Base-by-base conservation (phyloP, 1,139 yeast genomes). In the Taphrina confusa region DNA sequence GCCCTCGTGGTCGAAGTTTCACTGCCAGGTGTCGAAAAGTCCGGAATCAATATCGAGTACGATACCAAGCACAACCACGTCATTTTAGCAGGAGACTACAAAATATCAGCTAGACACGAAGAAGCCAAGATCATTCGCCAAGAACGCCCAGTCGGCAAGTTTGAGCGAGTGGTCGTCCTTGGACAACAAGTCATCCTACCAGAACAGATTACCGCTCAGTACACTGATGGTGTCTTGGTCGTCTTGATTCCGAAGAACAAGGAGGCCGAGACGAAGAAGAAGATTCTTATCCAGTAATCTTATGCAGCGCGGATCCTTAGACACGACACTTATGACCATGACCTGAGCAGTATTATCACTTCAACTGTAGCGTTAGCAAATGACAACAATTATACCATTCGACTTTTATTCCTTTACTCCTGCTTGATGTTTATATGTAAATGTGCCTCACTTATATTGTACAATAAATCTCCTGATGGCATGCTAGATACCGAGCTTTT, bases 181-280 rank as follows among this genome's bases (percentile, higher is more conserved):
- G 85, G 85, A 28, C 73, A 76, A 0, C 72, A 77, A 57, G 82
- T 82, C 58, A 75, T 82, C 34, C 72, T 76, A 46, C 84, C 81
- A 59, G 82, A 79, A 16, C 72, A 71, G 27, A 81, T 82, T 63
- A 76, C 74, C 57, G 85, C 85, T 18, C 76, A 77, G 59, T 80
- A 71, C 57, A 73, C 70, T 50, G 77, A 78, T 64, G 86, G 86
- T 16, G 70, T 81, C 62, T 70, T 82, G 61, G 82, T 79, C 62
- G 73, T 82, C 39, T 74, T 71, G 37, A 71, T 81, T 11, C 84
- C 84, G 49, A 81, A 81, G 67, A 63, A 65, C 34, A 57, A 36
- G 39, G 61, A 63, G 9, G 63, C 54, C 6, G 63, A 56, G 23
- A 40, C 40, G 34, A 65, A 66, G 61, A 57, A 61, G 34, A 55